A percentile compares a stretch with the other conserved stretches of the same genome.
These are phyloP conservation scores for Ceratocystis eucalypticola DNA, from an alignment of 2,329 filamentous ascomycete species.

Conservation along the genomic window DNA sequence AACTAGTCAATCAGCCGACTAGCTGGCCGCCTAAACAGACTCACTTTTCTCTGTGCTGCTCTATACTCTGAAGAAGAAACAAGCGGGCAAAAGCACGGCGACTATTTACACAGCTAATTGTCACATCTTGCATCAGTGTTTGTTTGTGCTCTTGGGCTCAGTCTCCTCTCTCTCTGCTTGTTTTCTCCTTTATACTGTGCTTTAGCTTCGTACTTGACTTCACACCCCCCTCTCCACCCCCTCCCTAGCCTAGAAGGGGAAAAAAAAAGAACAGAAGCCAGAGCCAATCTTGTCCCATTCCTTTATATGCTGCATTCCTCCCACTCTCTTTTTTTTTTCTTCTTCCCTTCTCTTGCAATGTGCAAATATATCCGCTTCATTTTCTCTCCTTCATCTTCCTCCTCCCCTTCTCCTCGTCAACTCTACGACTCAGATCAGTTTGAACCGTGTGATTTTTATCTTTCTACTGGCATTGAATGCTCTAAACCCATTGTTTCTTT, in stretches of 20 bases:
- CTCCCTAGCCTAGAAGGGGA: neutral
- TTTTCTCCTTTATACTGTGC: neutral
- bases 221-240: neutral
- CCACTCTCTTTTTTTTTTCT: slow-evolving; percentile 7
- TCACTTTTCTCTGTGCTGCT: too few species aligned
- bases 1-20: too few species aligned
- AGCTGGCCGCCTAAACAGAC: too few species aligned
- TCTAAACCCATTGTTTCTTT: neutral
- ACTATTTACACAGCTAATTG: too few species aligned
- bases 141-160: neutral
- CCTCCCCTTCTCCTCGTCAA: neutral
- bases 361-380: slow-evolving; percentile 4
- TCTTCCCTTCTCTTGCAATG: neutral
- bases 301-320: slow-evolving; percentile 3
- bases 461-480: neutral
- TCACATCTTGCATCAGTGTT: too few species aligned
- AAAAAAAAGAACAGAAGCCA: neutral
- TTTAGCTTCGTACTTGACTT: neutral
- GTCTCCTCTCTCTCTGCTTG: neutral
- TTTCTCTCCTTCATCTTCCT: neutral
- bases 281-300: neutral
- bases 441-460: neutral
- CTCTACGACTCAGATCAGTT: neutral
- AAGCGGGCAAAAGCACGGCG: too few species aligned
- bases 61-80: too few species aligned